Conservation (phyloP, 1,284 basidiomycete genomes). For the Austroboletus novae-zelandiae region DNA sequence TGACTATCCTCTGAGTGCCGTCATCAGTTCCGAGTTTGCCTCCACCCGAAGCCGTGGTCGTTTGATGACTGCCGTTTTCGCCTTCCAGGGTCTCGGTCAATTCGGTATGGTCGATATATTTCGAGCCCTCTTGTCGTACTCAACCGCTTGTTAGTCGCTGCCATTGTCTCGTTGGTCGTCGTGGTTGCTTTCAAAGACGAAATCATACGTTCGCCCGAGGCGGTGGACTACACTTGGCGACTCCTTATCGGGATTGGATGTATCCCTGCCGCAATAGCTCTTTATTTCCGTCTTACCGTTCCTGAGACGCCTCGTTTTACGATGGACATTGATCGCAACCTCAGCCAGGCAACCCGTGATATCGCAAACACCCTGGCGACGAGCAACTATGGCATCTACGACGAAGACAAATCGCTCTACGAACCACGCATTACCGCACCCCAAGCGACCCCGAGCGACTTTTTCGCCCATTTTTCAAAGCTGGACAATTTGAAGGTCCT, state of each 20-base stretch:
- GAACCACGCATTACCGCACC: slow-evolving; percentile 43
- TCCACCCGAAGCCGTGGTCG: slow-evolving; percentile 51
- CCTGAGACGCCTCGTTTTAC: slow-evolving; percentile 63
- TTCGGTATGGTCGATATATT: slow-evolving; percentile 36
- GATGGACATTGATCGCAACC: slow-evolving; percentile 64
- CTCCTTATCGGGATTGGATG: slow-evolving; percentile 51
- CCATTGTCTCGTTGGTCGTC: slow-evolving; percentile 52
- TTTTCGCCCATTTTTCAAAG: slow-evolving; percentile 40
- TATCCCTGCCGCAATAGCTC: slow-evolving; percentile 45
- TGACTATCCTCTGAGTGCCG: slow-evolving; percentile 46
- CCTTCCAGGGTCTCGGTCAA: slow-evolving; percentile 51
- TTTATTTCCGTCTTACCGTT: slow-evolving; percentile 53
- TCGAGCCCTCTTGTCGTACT: slow-evolving; percentile 15
- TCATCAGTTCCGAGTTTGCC: slow-evolving; percentile 58
- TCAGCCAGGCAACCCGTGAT: slow-evolving; percentile 51
- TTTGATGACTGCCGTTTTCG: slow-evolving; percentile 53
- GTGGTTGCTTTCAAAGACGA: slow-evolving; percentile 51
- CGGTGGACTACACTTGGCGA: slow-evolving; percentile 42
- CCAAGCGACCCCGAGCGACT: slow-evolving; percentile 44
- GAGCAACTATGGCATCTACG: slow-evolving; percentile 30
- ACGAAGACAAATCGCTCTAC: slow-evolving; percentile 38
- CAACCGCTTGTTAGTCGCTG: slow-evolving; percentile 34
- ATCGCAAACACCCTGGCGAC: slow-evolving; percentile 46
- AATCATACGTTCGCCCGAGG: slow-evolving; percentile 33
- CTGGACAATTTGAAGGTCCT: slow-evolving; percentile 44